Percentiles rank a stretch among this genome's conserved stretches.
Evolutionary conservation across 2,329 filamentous ascomycete genomes (phyloP).

Genomic region (Metarhizium anisopliae): DNA sequence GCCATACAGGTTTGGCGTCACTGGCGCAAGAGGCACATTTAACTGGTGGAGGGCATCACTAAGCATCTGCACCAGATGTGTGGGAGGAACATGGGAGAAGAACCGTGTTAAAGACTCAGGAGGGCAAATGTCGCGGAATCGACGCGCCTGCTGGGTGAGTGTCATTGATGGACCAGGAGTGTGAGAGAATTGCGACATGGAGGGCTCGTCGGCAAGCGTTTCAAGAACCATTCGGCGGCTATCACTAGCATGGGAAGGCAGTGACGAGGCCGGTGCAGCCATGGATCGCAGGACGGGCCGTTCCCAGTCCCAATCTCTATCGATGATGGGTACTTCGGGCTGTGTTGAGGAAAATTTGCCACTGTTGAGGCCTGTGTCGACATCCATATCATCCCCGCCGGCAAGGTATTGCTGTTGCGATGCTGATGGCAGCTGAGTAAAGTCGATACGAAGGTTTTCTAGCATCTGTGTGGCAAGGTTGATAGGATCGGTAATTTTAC

Average conservation of each 20-base stretch:
- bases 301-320: constrained; percentile 83
- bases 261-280: constrained; percentile 28
- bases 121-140: constrained; percentile 86
- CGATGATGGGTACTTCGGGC: constrained; percentile 67
- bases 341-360: constrained; percentile 69
- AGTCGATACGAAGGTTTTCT: constrained; percentile 81
- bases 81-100: constrained; percentile 71
- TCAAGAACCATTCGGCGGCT: constrained; percentile 40
- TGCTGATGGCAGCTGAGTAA: constrained; percentile 56
- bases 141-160: constrained; percentile 79
- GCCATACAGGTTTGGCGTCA: constrained; percentile 35
- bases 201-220: constrained; percentile 75
- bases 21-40: constrained; percentile 62
- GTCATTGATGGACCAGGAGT: constrained; percentile 70
- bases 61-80: constrained; percentile 70
- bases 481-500: constrained; percentile 68
- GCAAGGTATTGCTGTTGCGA: constrained; percentile 26
- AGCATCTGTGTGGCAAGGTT: constrained; percentile 92
- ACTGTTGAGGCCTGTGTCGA: constrained; percentile 44
- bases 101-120: constrained; percentile 83
- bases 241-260: constrained; percentile 22
- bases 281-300: constrained; percentile 53
- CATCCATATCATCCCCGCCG: constrained; percentile 54
- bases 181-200: constrained; percentile 75
- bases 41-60: constrained; percentile 75